Evolutionary conservation across 2,329 filamentous ascomycete species (phyloP).

Genomic region (Lachnellula willkommii): DNA sequence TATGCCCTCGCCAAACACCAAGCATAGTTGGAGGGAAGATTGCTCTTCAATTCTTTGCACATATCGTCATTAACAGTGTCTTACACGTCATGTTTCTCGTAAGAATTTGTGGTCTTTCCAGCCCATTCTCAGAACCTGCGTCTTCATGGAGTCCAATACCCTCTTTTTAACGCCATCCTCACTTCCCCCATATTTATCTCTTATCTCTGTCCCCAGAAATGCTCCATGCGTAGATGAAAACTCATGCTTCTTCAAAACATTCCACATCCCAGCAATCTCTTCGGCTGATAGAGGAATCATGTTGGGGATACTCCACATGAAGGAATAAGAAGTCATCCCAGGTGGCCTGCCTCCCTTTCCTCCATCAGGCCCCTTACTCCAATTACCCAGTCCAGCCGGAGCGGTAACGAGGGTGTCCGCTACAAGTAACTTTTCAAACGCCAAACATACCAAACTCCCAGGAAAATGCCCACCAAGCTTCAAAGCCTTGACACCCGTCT

Average conservation of each 20-base stretch:
- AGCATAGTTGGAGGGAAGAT: no score
- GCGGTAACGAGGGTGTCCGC: constrained; percentile 74
- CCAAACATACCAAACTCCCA: constrained; percentile 64
- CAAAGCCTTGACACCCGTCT: constrained; percentile 52
- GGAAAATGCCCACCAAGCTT: constrained; percentile 78
- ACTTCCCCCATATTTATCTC: constrained; percentile 35
- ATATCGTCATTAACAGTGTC: background rate
- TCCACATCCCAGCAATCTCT: constrained; percentile 65
- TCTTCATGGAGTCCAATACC: constrained; percentile 71
- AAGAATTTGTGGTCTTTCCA: constrained; percentile 25
- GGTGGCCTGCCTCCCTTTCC: constrained; percentile 35
- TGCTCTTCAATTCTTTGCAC: no score
- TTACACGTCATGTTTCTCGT: constrained; percentile 15
- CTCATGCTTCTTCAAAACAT: constrained; percentile 52
- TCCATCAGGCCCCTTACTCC: constrained; percentile 40
- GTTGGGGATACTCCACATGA: constrained; percentile 75
- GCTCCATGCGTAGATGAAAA: constrained; percentile 65
- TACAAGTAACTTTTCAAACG: constrained; percentile 58
- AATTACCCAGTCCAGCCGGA: constrained; percentile 49
- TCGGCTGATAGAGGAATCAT: constrained; percentile 64
- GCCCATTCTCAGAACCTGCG: constrained; percentile 48
- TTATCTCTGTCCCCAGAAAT: constrained; percentile 60
- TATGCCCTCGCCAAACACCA: no score
- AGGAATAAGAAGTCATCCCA: constrained; percentile 54
- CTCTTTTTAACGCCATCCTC: constrained; percentile 49